Evolutionary conservation across 192 early-diverging fungal genomes (phyloP).

Genomic region (Lobosporangium transversale): DNA sequence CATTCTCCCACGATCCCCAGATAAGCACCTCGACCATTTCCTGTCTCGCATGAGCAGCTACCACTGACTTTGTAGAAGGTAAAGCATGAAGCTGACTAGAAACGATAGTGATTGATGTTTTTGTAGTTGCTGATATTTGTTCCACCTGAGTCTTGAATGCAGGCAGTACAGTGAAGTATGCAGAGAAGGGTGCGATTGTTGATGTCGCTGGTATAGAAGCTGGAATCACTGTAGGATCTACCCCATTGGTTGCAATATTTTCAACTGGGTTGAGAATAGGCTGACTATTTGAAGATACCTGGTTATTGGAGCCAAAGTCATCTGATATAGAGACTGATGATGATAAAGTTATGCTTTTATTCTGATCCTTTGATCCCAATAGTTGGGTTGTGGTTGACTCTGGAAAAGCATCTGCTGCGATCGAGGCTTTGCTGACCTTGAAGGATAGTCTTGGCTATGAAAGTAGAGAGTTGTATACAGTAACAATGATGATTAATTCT

Average conservation of each 20-base stretch:
- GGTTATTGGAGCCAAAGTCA: no score
- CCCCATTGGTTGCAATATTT: background rate
- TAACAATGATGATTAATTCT: background rate
- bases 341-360: background rate
- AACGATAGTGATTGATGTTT: constrained; percentile 33
- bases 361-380: background rate
- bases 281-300: background rate
- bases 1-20: constrained; percentile 49
- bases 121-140: constrained; percentile 32
- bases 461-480: background rate
- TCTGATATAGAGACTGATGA: background rate
- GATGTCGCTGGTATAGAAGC: constrained; percentile 1
- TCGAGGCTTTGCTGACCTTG: constrained; percentile 45
- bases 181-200: constrained; percentile 13
- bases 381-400: constrained; percentile 5
- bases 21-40: constrained; percentile 45
- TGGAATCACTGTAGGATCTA: background rate
- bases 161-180: constrained; percentile 29
- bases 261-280: background rate
- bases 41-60: constrained; percentile 40
- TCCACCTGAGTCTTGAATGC: constrained; percentile 39
- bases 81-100: constrained; percentile 47
- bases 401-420: constrained; percentile 22
- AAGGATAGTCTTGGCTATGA: constrained; percentile 34
- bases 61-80: constrained; percentile 31